phyloP scores from a whole-genome alignment of 164 flowering plant species.

The Stephania cephalantha region DNA sequence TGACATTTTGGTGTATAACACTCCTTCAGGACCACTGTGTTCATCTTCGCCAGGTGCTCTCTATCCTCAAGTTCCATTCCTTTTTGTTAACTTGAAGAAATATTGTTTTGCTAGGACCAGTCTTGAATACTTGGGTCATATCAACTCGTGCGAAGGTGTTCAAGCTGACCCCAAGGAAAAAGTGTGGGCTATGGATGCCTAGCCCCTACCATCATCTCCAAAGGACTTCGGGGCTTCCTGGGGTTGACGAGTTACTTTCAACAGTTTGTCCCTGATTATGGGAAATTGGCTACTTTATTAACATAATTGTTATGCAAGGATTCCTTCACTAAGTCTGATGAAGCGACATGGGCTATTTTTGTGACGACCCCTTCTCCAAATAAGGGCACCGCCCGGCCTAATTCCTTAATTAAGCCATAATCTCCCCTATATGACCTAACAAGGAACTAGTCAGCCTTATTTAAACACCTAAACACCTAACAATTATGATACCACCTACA shows the following conservation, averaged over 20 bases:
- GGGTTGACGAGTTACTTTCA: background rate
- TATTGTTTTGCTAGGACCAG: background rate
- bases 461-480: no score
- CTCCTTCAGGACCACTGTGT: background rate
- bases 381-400: no score
- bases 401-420: no score
- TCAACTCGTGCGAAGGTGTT: background rate
- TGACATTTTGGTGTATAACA: slow-evolving; percentile 7
- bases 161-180: background rate
- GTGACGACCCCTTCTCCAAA: no score
- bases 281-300: background rate
- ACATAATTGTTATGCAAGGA: slow-evolving; percentile 10
- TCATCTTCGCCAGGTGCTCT: no score
- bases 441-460: no score
- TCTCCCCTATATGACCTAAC: no score
- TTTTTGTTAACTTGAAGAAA: background rate
- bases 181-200: background rate
- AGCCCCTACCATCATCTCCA: background rate
- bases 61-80: background rate
- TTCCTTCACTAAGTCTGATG: background rate
- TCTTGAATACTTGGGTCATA: background rate
- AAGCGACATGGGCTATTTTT: background rate
- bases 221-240: background rate
- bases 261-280: background rate
- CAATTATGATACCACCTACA: no score